Percentiles rank a stretch among this genome's conserved stretches.
Conservation (phyloP, 768 basidiomycete species). For the Sistotremastrum suecicum region DNA sequence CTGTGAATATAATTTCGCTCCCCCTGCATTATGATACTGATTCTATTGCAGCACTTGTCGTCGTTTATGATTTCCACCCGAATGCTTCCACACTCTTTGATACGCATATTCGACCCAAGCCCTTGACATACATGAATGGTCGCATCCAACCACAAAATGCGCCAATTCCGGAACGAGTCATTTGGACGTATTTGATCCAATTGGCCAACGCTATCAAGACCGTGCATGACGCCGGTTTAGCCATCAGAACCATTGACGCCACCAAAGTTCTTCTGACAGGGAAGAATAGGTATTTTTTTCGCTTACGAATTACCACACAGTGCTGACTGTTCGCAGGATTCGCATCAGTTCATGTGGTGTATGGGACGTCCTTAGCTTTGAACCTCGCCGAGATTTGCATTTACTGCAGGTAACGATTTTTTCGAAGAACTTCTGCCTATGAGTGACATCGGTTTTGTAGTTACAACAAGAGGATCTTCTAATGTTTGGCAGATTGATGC, state of each 20-base stretch:
- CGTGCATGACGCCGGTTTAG: conserved; percentile 69
- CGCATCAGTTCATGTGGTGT: conserved; percentile 82
- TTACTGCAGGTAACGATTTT: conserved; percentile 30
- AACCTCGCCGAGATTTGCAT: conserved; percentile 44
- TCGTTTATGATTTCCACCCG: conserved; percentile 84
- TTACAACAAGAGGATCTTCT: conserved; percentile 70
- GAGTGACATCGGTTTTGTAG: background rate
- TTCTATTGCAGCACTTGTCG: conserved; percentile 55
- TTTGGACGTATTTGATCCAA: conserved; percentile 93
- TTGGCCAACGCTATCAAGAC: conserved; percentile 77
- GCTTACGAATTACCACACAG: background rate
- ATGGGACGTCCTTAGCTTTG: conserved; percentile 72
- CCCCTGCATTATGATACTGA: conserved; percentile 1
- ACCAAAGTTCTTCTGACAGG: conserved; percentile 82
- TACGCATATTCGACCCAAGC: conserved; percentile 51
- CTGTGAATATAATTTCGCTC: conserved; percentile 37
- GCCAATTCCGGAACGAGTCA: conserved; percentile 54
- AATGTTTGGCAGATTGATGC: conserved; percentile 74
- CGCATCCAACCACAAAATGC: conserved; percentile 20
- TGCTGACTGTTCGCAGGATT: conserved; percentile 30
- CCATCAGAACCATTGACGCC: conserved; percentile 70
- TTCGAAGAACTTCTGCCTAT: background rate
- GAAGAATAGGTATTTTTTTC: conserved; percentile 57
- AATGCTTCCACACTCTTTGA: conserved; percentile 73
- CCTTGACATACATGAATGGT: conserved; percentile 21